Evolutionary conservation across 495 filamentous ascomycete genomes (phyloP).

Genomic region (Evernia prunastri): DNA sequence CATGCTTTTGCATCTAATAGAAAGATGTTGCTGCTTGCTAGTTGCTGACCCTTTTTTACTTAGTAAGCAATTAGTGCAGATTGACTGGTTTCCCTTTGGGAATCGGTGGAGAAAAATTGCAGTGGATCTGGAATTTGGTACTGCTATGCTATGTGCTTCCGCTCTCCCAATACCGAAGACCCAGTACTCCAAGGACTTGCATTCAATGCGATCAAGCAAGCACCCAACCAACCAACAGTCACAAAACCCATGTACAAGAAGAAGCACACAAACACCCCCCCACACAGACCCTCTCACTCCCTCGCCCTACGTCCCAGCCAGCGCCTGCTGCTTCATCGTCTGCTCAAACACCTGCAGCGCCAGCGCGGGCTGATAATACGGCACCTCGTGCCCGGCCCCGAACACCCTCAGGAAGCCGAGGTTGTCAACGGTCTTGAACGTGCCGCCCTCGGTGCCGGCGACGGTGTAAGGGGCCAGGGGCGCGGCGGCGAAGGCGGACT

Average conservation of each 20-base stretch:
- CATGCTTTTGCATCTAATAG: neutral
- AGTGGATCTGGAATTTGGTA: too few relatives aligned
- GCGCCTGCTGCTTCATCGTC: slow-evolving; percentile 37
- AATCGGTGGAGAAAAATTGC: too few relatives aligned
- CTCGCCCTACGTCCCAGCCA: slow-evolving; percentile 32
- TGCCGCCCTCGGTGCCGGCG: slow-evolving; percentile 39
- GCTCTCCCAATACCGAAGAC: neutral
- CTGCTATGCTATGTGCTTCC: too few relatives aligned
- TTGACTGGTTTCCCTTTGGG: too few relatives aligned
- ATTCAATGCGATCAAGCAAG: neutral
- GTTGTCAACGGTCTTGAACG: slow-evolving; percentile 47
- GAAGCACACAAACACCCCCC: too few relatives aligned
- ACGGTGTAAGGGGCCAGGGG: slow-evolving; percentile 43
- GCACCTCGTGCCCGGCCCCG: slow-evolving; percentile 48
- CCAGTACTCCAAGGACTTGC: neutral
- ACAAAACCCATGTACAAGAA: neutral
- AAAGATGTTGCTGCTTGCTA: too few relatives aligned
- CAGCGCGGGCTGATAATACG: slow-evolving; percentile 43
- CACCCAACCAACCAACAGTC: too few relatives aligned
- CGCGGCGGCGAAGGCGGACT: slow-evolving; percentile 35
- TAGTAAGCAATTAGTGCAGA: too few relatives aligned
- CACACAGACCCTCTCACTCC: too few relatives aligned
- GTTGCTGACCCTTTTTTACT: too few relatives aligned
- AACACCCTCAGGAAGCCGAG: slow-evolving; percentile 47
- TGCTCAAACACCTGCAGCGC: slow-evolving; percentile 49